phyloP scores from a whole-genome alignment of 768 basidiomycete genomes.

The Dacryopinax spathularia region DNA sequence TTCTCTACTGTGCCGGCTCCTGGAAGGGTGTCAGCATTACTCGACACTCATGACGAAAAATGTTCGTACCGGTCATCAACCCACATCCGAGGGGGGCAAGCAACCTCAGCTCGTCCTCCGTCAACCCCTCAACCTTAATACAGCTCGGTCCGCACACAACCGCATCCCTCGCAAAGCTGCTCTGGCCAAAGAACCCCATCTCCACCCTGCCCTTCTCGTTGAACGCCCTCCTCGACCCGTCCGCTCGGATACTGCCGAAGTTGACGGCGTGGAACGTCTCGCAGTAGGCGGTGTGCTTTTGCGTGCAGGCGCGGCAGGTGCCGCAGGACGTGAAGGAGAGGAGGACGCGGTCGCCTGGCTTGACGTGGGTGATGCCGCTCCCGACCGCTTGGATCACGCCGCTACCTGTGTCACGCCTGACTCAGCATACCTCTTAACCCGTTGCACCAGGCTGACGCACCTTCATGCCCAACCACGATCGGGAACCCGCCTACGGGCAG shows the following conservation, averaged over 20 bases:
- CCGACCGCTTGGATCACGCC: neutral
- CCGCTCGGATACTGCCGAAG: slow-evolving; percentile 10
- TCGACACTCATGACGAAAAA: neutral
- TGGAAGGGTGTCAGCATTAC: neutral
- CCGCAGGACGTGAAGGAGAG: slow-evolving; percentile 2
- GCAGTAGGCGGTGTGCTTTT: neutral
- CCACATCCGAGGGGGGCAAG: slow-evolving; percentile 16
- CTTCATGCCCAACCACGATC: neutral
- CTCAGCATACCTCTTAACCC: neutral
- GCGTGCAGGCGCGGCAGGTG: neutral
- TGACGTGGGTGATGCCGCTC: neutral
- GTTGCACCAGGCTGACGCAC: neutral
- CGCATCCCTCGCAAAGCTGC: slow-evolving; percentile 13
- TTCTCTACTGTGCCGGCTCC: neutral
- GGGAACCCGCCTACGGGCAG: neutral
- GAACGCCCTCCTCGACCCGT: neutral
- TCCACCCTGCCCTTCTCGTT: slow-evolving; percentile 9
- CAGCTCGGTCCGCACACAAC: slow-evolving; percentile 13
- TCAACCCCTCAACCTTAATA: slow-evolving; percentile 8
- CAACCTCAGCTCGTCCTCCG: slow-evolving; percentile 7
- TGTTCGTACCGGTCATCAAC: slow-evolving; percentile 9
- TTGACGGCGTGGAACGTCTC: slow-evolving; percentile 9
- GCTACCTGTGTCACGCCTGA: neutral
- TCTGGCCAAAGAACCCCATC: slow-evolving; percentile 19
- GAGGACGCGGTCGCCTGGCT: neutral